Evolutionary conservation across 2,329 filamentous ascomycete genomes (phyloP), one percentile per base, ranked within the genome.

Genomic region (Fusarium brachygibbosum): DNA sequence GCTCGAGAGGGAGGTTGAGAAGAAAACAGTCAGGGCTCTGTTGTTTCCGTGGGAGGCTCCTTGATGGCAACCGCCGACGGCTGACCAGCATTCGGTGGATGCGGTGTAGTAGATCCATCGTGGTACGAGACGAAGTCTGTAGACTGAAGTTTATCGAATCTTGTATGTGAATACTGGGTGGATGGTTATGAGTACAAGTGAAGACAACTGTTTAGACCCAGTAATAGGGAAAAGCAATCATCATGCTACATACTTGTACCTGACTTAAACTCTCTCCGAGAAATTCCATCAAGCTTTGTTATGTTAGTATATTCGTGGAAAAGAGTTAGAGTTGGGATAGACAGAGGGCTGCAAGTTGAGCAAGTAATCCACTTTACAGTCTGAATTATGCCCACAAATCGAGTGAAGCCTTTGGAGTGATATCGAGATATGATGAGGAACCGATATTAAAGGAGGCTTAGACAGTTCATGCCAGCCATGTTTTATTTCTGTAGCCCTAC

Each of bases 391-490:
- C 21, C 6, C 19, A 25, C 8, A 5, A 34, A 21, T n/a, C 11
- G 13, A 53, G 38, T 45, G 17, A 34, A 46, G 9, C 21, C 13
- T 32, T 21, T 25, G 2, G 5, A 14, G n/a, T 25, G 6, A 21
- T 29, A 11, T 51, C 13, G 8, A 41, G 25, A 21, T 45, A 45
- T 14, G n/a, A 6, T 16, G 14, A 5, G 23, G 10, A n/a, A 25
- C n/a, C 13, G 11, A 7, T n/a, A 12, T 17, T 4, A 29, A 44
- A 28, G 6, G 25, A 44, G 10, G 23, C 1, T 25, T 6, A 9
- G 11, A 40, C 7, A 23, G 7, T 19, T 14, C 19, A 21, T 40
- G 54, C 67, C 68, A 75, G 8, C 61, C 61, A 65, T 71, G 21
- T 38, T 61, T 41, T 28, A 25, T 38, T 17, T 64, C 25, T 10